A percentile compares a stretch with the other conserved stretches of the same genome.
Evolutionary conservation across 2,329 filamentous ascomycete species (phyloP).

Genomic region (Nigrospora osmanthi): DNA sequence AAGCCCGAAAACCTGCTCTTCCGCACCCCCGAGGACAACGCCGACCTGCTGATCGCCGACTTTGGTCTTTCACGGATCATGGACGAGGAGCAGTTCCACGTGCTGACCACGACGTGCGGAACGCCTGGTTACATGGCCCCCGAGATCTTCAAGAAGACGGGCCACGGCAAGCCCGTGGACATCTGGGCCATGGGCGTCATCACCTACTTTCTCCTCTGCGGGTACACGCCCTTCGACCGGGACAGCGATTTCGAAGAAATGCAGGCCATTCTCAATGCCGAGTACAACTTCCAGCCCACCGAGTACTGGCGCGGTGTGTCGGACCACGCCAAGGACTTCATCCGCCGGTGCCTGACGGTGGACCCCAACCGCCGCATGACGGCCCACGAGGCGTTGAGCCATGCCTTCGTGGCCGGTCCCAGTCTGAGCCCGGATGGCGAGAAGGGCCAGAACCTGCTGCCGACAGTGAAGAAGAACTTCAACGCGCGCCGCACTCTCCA

Average conservation of each 20-base stretch:
- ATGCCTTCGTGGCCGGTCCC: constrained; percentile 55
- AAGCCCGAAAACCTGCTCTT: constrained; percentile 98
- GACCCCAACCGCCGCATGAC: constrained; percentile 85
- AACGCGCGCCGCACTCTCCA: constrained; percentile 62
- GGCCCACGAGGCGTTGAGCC: constrained; percentile 67
- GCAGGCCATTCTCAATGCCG: constrained; percentile 94
- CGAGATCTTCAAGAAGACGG: constrained; percentile 98
- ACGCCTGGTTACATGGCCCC: constrained; percentile 99
- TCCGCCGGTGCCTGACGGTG: constrained; percentile 83
- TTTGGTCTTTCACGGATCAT: constrained; percentile 95
- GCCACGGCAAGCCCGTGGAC: constrained; percentile 95
- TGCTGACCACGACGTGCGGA: constrained; percentile 93
- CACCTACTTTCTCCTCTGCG: constrained; percentile 95
- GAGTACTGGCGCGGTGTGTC: constrained; percentile 98
- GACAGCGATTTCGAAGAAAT: constrained; percentile 98
- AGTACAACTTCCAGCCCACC: constrained; percentile 89
- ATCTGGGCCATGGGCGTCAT: constrained; percentile 98
- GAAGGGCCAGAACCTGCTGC: constrained; percentile 55
- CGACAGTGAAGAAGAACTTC: constrained; percentile 68
- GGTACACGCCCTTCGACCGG: constrained; percentile 96
- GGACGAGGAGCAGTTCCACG: constrained; percentile 98
- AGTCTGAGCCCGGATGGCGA: constrained; percentile 34
- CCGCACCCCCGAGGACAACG: constrained; percentile 94
- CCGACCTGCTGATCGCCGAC: constrained; percentile 92
- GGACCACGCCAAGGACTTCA: constrained; percentile 79